These are phyloP conservation scores for Fulvia fulva DNA, from an alignment of 2,329 filamentous ascomycete genomes.

Conservation along the genomic window DNA sequence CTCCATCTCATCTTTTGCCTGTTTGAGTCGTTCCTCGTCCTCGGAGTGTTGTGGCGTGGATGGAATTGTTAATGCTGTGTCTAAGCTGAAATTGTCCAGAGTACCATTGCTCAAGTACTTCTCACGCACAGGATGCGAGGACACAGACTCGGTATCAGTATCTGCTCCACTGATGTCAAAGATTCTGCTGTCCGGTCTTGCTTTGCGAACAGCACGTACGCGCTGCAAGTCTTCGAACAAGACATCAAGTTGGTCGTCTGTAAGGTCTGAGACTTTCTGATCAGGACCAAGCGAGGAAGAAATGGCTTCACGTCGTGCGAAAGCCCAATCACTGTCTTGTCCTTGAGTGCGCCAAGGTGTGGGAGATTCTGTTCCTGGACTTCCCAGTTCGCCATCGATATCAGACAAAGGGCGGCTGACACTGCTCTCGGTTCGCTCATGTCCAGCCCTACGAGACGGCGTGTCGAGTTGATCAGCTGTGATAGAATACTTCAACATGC, in stretches of 20 bases:
- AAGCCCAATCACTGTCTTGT: conserved; percentile 89
- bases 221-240: conserved; percentile 92
- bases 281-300: conserved; percentile 84
- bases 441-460: conserved; percentile 58
- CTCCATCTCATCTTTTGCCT: conserved; percentile 79
- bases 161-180: conserved; percentile 46
- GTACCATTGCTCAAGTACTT: conserved; percentile 92
- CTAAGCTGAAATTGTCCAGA: conserved; percentile 91
- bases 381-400: conserved; percentile 64
- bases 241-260: conserved; percentile 88
- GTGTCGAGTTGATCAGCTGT: conserved; percentile 62
- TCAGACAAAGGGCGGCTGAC: conserved; percentile 77
- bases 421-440: conserved; percentile 64
- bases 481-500: conserved; percentile 78
- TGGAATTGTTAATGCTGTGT: conserved; percentile 90
- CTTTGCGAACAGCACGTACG: conserved; percentile 78
- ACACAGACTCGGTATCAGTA: conserved; percentile 84
- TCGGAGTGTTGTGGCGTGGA: conserved; percentile 81
- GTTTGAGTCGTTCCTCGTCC: conserved; percentile 72
- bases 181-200: conserved; percentile 53
- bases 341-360: conserved; percentile 56
- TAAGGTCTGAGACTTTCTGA: conserved; percentile 83
- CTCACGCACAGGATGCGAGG: conserved; percentile 71
- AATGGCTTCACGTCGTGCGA: conserved; percentile 89
- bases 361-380: conserved; percentile 76